Evolutionary conservation across 2,329 filamentous ascomycete species (phyloP).

Genomic region (Ophiostoma pallidulum): DNA sequence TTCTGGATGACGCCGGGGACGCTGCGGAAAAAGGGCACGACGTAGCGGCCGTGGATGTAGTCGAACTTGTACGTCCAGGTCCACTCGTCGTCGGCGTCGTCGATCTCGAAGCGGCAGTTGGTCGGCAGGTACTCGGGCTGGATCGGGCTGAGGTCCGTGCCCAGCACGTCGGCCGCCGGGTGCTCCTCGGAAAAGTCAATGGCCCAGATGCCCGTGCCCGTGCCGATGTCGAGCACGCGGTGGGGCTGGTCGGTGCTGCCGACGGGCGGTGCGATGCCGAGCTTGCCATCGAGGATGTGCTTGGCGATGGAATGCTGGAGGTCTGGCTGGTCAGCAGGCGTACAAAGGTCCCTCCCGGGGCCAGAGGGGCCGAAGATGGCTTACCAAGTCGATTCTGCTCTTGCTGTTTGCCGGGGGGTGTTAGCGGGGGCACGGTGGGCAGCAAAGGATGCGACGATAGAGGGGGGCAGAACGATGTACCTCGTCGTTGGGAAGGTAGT

Average conservation of each 20-base stretch:
- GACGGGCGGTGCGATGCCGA: conserved; percentile 8
- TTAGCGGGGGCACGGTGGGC: too few relatives aligned
- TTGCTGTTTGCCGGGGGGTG: background rate
- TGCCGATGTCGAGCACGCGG: conserved; percentile 13
- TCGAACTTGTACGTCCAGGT: conserved; percentile 39
- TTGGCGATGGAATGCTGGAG: conserved; percentile 12
- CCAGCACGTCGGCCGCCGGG: conserved; percentile 31
- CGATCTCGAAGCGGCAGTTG: conserved; percentile 45
- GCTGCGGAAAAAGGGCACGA: conserved; percentile 42
- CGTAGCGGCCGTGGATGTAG: conserved; percentile 42
- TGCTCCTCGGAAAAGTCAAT: conserved; percentile 13
- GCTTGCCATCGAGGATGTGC: background rate
- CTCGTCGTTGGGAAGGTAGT: conserved; percentile 14
- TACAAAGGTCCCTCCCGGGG: too few relatives aligned
- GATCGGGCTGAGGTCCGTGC: conserved; percentile 39
- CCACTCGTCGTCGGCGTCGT: conserved; percentile 47
- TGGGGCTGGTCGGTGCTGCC: background rate
- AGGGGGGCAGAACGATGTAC: too few relatives aligned
- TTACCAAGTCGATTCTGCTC: conserved; percentile 12
- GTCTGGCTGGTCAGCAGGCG: too few relatives aligned
- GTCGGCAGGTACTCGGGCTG: conserved; percentile 41
- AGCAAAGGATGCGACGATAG: background rate
- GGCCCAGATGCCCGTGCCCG: conserved; percentile 20
- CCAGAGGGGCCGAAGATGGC: too few relatives aligned
- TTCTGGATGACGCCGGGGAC: conserved; percentile 38